Percentiles rank a stretch among this genome's conserved stretches.
phyloP scores from a whole-genome alignment of 2,329 filamentous ascomycete genomes.

The Penicillium sp. region DNA sequence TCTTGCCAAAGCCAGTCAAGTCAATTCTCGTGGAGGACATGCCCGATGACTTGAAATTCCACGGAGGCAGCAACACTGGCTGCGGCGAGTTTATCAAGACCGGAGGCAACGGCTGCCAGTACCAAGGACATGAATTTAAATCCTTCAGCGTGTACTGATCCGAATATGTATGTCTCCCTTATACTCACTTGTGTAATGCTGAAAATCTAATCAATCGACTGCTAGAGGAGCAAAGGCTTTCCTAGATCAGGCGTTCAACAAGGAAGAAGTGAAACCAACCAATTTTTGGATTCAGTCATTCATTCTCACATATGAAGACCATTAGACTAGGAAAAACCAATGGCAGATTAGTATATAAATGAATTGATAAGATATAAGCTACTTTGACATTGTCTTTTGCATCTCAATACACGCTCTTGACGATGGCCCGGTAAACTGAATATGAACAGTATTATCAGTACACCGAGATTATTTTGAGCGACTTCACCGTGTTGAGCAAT shows the following conservation, averaged over 20 bases:
- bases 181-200: too few relatives aligned
- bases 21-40: slow-evolving; percentile 7
- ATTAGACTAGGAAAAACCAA: too few relatives aligned
- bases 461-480: too few relatives aligned
- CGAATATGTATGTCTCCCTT: too few relatives aligned
- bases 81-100: not conserved
- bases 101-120: slow-evolving; percentile 12
- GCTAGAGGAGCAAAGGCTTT: too few relatives aligned
- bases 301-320: not conserved
- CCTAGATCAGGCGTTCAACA: not conserved
- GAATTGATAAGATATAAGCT: not conserved
- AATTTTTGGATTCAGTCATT: not conserved
- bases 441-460: too few relatives aligned
- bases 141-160: slow-evolving; percentile 21
- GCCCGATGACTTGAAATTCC: slow-evolving; percentile 6
- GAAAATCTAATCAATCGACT: too few relatives aligned
- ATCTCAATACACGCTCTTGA: too few relatives aligned
- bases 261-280: not conserved
- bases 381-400: not conserved
- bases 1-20: not conserved
- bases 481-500: too few relatives aligned
- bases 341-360: too few relatives aligned
- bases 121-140: slow-evolving; percentile 4
- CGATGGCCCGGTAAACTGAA: too few relatives aligned
- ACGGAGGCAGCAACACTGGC: slow-evolving; percentile 4